Percentiles rank a stretch among this genome's conserved stretches.
Evolutionary conservation across 352 stramenopile genomes (phyloP).

Genomic region (Phytopythium montanum): DNA sequence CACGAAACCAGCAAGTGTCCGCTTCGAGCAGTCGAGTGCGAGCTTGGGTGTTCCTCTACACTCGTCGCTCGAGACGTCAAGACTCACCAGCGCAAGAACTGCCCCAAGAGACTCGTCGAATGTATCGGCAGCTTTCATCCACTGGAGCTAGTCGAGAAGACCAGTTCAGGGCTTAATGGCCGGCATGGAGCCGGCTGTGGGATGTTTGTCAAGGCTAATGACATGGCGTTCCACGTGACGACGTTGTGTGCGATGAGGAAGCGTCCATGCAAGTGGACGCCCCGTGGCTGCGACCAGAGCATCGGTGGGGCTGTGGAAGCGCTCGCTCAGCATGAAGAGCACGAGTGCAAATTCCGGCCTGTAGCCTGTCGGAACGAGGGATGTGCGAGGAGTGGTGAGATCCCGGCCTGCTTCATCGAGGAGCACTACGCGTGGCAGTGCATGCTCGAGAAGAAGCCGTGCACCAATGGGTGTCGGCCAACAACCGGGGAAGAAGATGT

Average conservation of each 20-base stretch:
- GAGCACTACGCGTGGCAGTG: slow-evolving; percentile 77
- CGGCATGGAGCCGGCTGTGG: slow-evolving; percentile 37
- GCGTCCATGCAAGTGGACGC: slow-evolving; percentile 47
- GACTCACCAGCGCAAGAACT: slow-evolving; percentile 35
- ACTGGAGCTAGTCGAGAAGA: neutral
- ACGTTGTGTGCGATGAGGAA: slow-evolving; percentile 44
- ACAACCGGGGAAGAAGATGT: neutral
- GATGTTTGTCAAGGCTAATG: slow-evolving; percentile 31
- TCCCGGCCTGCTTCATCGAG: slow-evolving; percentile 42
- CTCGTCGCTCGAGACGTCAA: slow-evolving; percentile 42
- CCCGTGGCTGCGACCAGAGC: slow-evolving; percentile 36
- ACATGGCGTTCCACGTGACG: slow-evolving; percentile 58
- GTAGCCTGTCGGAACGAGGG: slow-evolving; percentile 41
- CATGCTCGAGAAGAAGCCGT: slow-evolving; percentile 35
- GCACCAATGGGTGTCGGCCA: slow-evolving; percentile 22
- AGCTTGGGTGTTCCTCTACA: slow-evolving; percentile 24
- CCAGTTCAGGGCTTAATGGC: slow-evolving; percentile 1
- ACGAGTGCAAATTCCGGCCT: slow-evolving; percentile 50
- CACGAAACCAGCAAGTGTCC: slow-evolving; percentile 55
- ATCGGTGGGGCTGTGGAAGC: slow-evolving; percentile 37
- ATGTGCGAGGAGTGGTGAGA: slow-evolving; percentile 33
- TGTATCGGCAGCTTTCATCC: slow-evolving; percentile 22
- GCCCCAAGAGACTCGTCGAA: slow-evolving; percentile 45
- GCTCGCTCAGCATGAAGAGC: slow-evolving; percentile 49
- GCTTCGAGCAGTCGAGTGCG: slow-evolving; percentile 41